Percentiles rank a stretch among this genome's conserved stretches.
Conservation (phyloP, 148 eudicot species). For the Drosera capensis region DNA sequence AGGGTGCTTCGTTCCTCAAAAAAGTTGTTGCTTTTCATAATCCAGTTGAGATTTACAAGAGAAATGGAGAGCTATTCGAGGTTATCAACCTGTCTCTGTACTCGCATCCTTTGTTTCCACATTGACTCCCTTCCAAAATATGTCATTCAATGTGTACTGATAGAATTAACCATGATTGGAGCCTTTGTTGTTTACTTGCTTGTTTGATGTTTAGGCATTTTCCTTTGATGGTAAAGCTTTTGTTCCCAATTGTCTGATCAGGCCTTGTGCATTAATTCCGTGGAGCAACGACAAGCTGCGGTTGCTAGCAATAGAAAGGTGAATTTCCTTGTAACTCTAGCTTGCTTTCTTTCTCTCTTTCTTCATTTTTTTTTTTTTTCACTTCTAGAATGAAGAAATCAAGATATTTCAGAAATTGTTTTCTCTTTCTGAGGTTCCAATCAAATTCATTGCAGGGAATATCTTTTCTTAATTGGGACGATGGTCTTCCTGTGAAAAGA, state of each 20-base stretch:
- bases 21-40: conserved; percentile 35
- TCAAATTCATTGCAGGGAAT: conserved; percentile 94
- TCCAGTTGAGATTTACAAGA: conserved; percentile 64
- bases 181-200: too few species aligned
- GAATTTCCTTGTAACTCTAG: conserved; percentile 3
- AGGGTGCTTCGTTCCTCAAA: conserved; percentile 13
- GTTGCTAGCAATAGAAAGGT: conserved; percentile 89
- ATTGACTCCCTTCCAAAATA: too few species aligned
- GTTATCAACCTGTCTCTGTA: conserved; percentile 13
- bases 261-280: conserved; percentile 82
- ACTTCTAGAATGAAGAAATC: not conserved
- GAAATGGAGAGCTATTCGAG: conserved; percentile 89
- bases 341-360: not conserved
- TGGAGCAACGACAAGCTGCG: conserved; percentile 61
- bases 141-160: too few species aligned
- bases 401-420: not conserved
- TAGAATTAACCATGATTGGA: too few species aligned
- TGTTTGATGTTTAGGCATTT: not conserved
- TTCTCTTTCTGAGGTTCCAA: not conserved
- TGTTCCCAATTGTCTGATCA: conserved; percentile 15
- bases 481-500: conserved; percentile 24
- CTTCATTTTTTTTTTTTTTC: not conserved
- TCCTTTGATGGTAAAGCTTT: not conserved
- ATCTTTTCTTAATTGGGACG: conserved; percentile 64
- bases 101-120: too few species aligned